phyloP scores from a whole-genome alignment of 257 asterid genomes.

The Buddleja alternifolia region DNA sequence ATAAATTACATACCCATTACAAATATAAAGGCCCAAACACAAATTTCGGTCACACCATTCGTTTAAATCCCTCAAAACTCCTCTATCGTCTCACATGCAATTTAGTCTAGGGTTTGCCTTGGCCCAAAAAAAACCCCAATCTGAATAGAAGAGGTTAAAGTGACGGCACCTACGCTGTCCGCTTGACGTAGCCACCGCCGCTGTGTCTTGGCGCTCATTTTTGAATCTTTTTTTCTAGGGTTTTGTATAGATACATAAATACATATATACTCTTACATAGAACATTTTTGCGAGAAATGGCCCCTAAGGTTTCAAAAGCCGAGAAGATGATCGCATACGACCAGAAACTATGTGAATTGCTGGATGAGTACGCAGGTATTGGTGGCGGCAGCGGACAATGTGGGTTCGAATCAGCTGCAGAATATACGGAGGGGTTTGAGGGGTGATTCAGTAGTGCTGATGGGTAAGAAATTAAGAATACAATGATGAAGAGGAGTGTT shows the following conservation, averaged over 20 bases:
- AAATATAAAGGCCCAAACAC: no score
- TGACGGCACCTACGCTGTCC: slow-evolving; percentile 35
- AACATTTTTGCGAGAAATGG: slow-evolving; percentile 49
- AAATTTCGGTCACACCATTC: no score
- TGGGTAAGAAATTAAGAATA: slow-evolving; percentile 77
- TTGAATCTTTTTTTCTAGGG: slow-evolving; percentile 35
- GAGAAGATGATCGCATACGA: slow-evolving; percentile 60
- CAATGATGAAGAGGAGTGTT: slow-evolving; percentile 70
- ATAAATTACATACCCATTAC: no score
- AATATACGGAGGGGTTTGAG: slow-evolving; percentile 52
- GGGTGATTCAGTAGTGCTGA: slow-evolving; percentile 59
- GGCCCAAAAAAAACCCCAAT: no score
- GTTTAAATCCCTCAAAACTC: no score
- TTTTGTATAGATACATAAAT: neutral
- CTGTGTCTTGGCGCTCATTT: slow-evolving; percentile 71
- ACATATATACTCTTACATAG: neutral
- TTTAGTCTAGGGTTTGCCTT: no score
- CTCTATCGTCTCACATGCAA: no score
- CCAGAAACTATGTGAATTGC: slow-evolving; percentile 49
- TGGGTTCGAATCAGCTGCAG: slow-evolving; percentile 64
- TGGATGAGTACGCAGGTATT: slow-evolving; percentile 60
- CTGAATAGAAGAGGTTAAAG: no score
- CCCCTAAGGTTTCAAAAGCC: slow-evolving; percentile 45
- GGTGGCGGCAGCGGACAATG: slow-evolving; percentile 60
- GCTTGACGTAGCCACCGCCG: slow-evolving; percentile 46